Conservation (phyloP, 2,329 filamentous ascomycete genomes). For the Neoscytalidium dimidiatum region DNA sequence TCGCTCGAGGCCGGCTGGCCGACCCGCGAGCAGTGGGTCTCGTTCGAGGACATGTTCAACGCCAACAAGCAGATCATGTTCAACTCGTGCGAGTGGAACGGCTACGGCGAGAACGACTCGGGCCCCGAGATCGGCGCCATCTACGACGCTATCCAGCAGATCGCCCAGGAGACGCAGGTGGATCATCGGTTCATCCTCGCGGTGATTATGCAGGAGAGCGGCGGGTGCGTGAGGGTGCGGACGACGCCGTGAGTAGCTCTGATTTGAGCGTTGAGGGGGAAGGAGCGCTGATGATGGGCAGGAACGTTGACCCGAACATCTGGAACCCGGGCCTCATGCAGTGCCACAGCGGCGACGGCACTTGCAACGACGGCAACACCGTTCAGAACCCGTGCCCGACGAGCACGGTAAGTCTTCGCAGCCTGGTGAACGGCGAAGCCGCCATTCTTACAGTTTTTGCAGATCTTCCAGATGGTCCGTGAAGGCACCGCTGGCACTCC, state of each 20-base stretch:
- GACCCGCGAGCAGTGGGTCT: slow-evolving; percentile 33
- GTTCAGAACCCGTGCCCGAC: slow-evolving; percentile 41
- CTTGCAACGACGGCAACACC: slow-evolving; percentile 38
- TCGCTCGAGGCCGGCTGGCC: slow-evolving; percentile 41
- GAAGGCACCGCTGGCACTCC: slow-evolving; percentile 48
- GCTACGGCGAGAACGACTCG: slow-evolving; percentile 39
- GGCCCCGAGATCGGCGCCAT: slow-evolving; percentile 41
- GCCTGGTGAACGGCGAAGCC: too few relatives aligned
- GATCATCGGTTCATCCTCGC: slow-evolving; percentile 47
- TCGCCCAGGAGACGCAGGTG: slow-evolving; percentile 35
- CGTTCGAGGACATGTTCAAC: slow-evolving; percentile 17
- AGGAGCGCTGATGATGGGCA: not conserved
- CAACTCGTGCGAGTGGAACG: slow-evolving; percentile 37
- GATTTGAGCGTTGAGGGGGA: not conserved
- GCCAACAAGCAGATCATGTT: slow-evolving; percentile 28
- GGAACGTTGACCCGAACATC: slow-evolving; percentile 31
- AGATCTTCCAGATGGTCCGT: slow-evolving; percentile 42
- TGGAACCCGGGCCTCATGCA: slow-evolving; percentile 53
- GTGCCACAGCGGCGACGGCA: slow-evolving; percentile 41
- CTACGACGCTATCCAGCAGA: slow-evolving; percentile 37
- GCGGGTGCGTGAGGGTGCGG: slow-evolving; percentile 48
- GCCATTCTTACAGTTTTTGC: not conserved
- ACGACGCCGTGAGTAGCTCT: slow-evolving; percentile 35
- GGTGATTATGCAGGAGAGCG: slow-evolving; percentile 49
- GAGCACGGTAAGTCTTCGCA: slow-evolving; percentile 20